Evolutionary conservation across 441 rosid species (phyloP).

Genomic region (Iberis amara): DNA sequence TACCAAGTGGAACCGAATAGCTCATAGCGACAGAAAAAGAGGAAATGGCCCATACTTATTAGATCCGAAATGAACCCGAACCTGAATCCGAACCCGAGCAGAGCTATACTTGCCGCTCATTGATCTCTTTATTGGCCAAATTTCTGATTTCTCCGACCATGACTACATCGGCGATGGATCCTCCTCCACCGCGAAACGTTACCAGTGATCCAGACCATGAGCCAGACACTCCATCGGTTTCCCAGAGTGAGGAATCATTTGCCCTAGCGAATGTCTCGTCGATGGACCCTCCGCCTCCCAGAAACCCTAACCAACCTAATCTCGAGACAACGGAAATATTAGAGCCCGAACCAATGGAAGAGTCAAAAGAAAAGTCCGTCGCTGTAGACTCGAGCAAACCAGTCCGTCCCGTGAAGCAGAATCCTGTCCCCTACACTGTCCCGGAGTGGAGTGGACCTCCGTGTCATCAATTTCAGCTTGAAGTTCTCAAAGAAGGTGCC

Average conservation of each 20-base stretch:
- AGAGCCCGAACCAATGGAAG: constrained; percentile 3
- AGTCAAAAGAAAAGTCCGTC: constrained; percentile 13
- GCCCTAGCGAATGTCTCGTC: constrained; percentile 23
- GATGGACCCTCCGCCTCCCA: constrained; percentile 60
- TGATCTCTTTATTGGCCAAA: no score
- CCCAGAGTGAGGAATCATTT: constrained; percentile 24
- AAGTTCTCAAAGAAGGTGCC: constrained; percentile 84
- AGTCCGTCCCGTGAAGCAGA: constrained; percentile 22
- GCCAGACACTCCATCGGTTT: constrained; percentile 23
- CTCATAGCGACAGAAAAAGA: no score
- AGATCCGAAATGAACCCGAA: no score
- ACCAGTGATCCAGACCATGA: constrained; percentile 18
- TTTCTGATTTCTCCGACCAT: constrained; percentile 18
- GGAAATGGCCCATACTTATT: no score
- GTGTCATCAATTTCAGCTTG: constrained; percentile 52
- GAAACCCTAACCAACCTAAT: constrained; percentile 32
- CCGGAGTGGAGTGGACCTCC: constrained; percentile 95
- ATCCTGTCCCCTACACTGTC: constrained; percentile 63
- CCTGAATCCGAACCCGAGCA: no score
- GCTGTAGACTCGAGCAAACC: constrained; percentile 11
- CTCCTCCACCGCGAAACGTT: constrained; percentile 48
- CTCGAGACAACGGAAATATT: constrained; percentile 18
- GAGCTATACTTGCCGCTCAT: no score
- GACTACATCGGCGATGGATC: constrained; percentile 57
- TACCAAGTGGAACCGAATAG: no score